Evolutionary conservation across 2,329 filamentous ascomycete genomes (phyloP).

Genomic region (Elsinoe necatrix): DNA sequence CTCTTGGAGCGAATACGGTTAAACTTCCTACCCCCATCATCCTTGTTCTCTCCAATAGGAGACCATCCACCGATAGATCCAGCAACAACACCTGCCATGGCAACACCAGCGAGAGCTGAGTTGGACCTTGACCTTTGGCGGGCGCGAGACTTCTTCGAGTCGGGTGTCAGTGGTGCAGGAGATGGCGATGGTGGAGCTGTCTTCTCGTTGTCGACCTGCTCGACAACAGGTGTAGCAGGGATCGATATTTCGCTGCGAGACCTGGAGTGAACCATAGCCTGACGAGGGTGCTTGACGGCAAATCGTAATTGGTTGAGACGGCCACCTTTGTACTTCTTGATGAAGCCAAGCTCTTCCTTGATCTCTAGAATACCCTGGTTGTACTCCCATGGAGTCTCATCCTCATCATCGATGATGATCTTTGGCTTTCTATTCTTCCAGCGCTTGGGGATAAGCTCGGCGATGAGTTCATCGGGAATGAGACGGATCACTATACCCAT

Average conservation of each 20-base stretch:
- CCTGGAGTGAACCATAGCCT: conserved; percentile 56
- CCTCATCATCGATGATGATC: conserved; percentile 36
- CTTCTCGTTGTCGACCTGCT: conserved; percentile 29
- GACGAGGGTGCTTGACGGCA: conserved; percentile 64
- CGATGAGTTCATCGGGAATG: conserved; percentile 64
- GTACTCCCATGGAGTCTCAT: conserved; percentile 45
- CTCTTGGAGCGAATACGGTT: conserved; percentile 25
- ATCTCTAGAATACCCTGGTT: conserved; percentile 66
- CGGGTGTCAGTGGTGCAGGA: conserved; percentile 41
- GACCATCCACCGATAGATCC: conserved; percentile 67
- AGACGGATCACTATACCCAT: conserved; percentile 73
- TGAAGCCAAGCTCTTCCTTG: conserved; percentile 69
- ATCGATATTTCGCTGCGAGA: conserved; percentile 54
- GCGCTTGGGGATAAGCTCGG: conserved; percentile 34
- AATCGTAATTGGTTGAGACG: conserved; percentile 75
- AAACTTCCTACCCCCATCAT: conserved; percentile 33
- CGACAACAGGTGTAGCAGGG: conserved; percentile 56
- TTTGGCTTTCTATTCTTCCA: conserved; percentile 34
- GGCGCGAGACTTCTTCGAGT: conserved; percentile 50
- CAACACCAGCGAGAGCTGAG: conserved; percentile 64
- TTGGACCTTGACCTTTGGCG: conserved; percentile 60
- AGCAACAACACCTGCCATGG: conserved; percentile 77
- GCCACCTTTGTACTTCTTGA: conserved; percentile 72
- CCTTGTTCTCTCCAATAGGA: conserved; percentile 48
- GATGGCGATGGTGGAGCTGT: conserved; percentile 21